Base-by-base conservation (phyloP, 257 asterid genomes). In the Solanum etuberosum region DNA sequence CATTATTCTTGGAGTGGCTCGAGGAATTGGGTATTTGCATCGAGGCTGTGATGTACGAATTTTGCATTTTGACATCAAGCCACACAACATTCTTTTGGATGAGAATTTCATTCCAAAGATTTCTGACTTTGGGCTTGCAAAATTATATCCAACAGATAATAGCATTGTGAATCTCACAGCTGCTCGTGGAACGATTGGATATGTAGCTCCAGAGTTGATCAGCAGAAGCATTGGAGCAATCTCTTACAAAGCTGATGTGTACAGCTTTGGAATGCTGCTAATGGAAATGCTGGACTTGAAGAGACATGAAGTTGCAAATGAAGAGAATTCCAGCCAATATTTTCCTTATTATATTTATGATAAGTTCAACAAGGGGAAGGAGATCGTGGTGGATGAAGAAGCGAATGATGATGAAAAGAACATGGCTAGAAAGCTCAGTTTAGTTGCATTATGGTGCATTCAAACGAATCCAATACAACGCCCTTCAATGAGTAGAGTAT, bases 1-100 rank as follows among this genome's bases (percentile, higher is more conserved):
- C 42, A 92, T 92, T 61, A 86, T 91, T 10, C 90, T 83, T 16
- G 94, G 93, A 25, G 92, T 91, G 83, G 83, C 35, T 76, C 83
- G n/a, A n/a, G 83, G 83, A 13, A 40, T 76, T 0, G 35, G 43
- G n/a, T 76, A 76, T 76, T 76, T 77, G 61, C 83, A 77, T 77
- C 59, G n/a, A 40, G 83, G 83, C n/a, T 77, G 61, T 40, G 83
- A 77, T 0, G 3, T 77, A 14, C 61, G n/a, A 7, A 77, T 77
- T 42, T 77, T 77, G 37, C 83, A 42, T 32, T 42, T 77, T 42
- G 83, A 77, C 15, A n/a, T 77, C n/a, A 77, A 42, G n/a, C 61
- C 61, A 40, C 83, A 42, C 83, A 77, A 77, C 37, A 77, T 77
- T 42, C 61, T 77, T 77, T 7, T 77, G 35, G 83, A 77, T 25